A percentile compares a stretch with the other conserved stretches of the same genome.
phyloP scores from a whole-genome alignment of 129 eudicot species.

The Arctium minus region DNA sequence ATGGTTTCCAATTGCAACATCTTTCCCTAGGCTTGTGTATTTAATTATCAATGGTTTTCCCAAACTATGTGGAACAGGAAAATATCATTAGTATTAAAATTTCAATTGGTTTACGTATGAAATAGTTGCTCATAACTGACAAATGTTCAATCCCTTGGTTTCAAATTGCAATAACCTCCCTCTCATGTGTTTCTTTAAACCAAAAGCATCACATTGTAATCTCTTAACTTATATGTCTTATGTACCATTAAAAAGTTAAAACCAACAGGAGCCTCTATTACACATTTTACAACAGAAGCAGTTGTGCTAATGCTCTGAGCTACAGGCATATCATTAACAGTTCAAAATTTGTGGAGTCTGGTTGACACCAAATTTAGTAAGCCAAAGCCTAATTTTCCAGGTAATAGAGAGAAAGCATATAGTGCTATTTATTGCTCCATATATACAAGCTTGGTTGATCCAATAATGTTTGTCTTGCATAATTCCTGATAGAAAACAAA shows the following conservation, averaged over 20 bases:
- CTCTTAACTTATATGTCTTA: not conserved
- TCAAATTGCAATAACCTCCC: not conserved
- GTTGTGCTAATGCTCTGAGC: not conserved
- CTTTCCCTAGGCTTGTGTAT: not conserved
- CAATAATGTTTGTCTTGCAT: not conserved
- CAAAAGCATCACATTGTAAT: not conserved
- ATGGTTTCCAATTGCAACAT: not conserved
- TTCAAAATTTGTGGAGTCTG: not conserved
- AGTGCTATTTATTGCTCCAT: not conserved
- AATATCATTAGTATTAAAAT: not conserved
- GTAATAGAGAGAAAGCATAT: not conserved
- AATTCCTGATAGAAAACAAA: not conserved
- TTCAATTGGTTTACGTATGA: not conserved
- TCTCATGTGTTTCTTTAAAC: not conserved
- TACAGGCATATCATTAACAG: not conserved
- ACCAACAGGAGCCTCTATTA: not conserved
- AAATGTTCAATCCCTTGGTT: not conserved
- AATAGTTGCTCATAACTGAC: not conserved
- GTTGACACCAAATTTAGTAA: not conserved
- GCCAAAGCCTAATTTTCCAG: not conserved
- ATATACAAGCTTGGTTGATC: not conserved
- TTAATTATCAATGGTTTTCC: not conserved
- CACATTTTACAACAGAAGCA: not conserved
- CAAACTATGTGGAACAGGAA: not conserved
- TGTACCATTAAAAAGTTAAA: not conserved